These are phyloP conservation scores for Acanthamoeba sp. DNA, from an alignment of 208 protist species.

Conservation along the genomic window DNA sequence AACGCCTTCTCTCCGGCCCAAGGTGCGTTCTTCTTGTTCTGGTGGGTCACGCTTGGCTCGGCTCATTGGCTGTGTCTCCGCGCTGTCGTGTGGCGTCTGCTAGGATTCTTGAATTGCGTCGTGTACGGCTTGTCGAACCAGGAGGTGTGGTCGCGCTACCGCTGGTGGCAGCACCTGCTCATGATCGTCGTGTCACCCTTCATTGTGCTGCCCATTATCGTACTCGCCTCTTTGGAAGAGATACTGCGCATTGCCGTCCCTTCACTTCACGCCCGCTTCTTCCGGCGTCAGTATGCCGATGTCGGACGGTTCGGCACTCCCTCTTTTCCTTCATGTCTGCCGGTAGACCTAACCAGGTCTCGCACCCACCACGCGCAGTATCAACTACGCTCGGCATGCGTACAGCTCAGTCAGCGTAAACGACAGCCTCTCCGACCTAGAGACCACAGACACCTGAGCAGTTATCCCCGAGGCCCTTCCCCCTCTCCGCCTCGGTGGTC, in stretches of 20 bases:
- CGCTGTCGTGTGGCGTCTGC: neutral
- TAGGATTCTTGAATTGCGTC: slow-evolving; percentile 62
- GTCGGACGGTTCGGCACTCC: neutral
- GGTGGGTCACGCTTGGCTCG: neutral
- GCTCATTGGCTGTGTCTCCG: neutral
- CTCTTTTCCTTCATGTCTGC: too few relatives aligned
- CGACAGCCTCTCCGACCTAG: slow-evolving; percentile 39
- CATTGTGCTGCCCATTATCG: slow-evolving; percentile 36
- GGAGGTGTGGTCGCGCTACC: slow-evolving; percentile 44
- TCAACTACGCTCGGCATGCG: neutral
- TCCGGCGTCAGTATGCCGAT: neutral
- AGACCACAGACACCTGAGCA: neutral
- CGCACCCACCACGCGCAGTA: neutral
- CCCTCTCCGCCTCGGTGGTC: too few relatives aligned
- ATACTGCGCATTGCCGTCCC: neutral
- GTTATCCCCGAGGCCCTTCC: too few relatives aligned
- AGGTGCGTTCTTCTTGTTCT: neutral
- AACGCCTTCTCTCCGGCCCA: slow-evolving; percentile 46
- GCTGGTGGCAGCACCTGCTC: slow-evolving; percentile 51
- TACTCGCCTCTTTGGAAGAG: slow-evolving; percentile 4
- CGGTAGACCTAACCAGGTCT: too few relatives aligned
- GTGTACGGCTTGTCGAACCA: slow-evolving; percentile 56
- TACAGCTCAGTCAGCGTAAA: slow-evolving; percentile 1
- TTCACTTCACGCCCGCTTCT: neutral
- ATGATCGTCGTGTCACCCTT: slow-evolving; percentile 42